Evolutionary conservation across 768 basidiomycete genomes (phyloP), one percentile per base, ranked within the genome.

Genomic region (Leucogyrophana mollusca): DNA sequence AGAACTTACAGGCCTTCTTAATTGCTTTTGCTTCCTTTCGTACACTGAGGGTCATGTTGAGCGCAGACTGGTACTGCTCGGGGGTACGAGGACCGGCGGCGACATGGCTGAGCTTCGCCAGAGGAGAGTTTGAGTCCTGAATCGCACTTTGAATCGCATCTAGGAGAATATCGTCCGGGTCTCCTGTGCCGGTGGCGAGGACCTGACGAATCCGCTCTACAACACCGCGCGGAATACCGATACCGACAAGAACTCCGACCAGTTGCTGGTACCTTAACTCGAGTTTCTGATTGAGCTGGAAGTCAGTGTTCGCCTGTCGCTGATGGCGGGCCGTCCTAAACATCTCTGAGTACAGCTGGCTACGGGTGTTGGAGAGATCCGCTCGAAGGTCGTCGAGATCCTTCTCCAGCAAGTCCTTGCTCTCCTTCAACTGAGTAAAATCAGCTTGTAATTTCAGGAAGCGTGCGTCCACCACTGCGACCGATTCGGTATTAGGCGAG

Each of bases 1-100:
- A 78, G 34, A 73, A 77, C 39, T 72, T 74, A 49, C 67, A 57
- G 25, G 60, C 57, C 45, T 76, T 77, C 59, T 61, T 74, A 43
- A 65, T 65, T 34, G 70, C 64, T 30, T 65, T 69, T 38, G 77
- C 71, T 42, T 76, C 70, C 45, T 65, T 69, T 40, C 77, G 69
- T 38, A 70, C 59, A 41, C 68, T 70, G 51, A 78, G 60, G 24
- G 73, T 72, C 53, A 76, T 48, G 38, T 73, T 67, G 41, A 79
- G 62, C 7, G 76, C 73, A 14, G 74, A 72, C 42, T 68, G 61
- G 53, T 78, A 78, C 34, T 73, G 66, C 18, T 72, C 71, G 20
- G 67, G 57, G 32, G 68, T 70, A 32, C 71, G 67, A 21, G 67
- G 60, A 9, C 62, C 57, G 41, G 60, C 56, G 42, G 70, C 47